A percentile compares a stretch with the other conserved stretches of the same genome.
Evolutionary conservation across 805 yeast species (phyloP).

Genomic region (Cyberlindnera euphorbiae): DNA sequence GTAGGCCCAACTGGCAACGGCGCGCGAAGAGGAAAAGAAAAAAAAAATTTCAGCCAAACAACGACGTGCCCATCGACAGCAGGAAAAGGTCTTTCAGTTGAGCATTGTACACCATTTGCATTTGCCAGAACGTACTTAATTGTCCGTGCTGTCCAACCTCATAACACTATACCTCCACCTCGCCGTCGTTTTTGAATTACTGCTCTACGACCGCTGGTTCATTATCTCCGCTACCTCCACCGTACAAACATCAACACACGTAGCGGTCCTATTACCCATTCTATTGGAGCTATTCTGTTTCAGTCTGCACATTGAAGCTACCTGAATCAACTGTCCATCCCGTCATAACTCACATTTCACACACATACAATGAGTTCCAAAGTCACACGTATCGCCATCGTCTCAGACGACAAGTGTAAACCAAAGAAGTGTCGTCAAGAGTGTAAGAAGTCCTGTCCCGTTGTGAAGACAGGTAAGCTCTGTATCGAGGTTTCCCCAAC

Average conservation of each 20-base stretch:
- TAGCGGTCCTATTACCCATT: too few species aligned
- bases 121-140: not conserved
- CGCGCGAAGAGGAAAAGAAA: conserved; percentile 1
- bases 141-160: too few species aligned
- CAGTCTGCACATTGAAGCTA: too few species aligned
- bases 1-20: not conserved
- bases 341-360: not conserved
- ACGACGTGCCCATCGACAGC: not conserved
- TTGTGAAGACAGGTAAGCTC: conserved; percentile 93
- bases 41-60: conserved; percentile 8
- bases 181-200: too few species aligned
- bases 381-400: conserved; percentile 89
- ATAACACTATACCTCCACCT: too few species aligned
- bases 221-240: too few species aligned
- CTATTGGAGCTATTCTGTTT: too few species aligned
- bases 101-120: not conserved
- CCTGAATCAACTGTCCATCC: too few species aligned
- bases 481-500: conserved; percentile 95
- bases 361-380: conserved; percentile 20
- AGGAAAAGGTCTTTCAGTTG: not conserved
- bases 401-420: conserved; percentile 89
- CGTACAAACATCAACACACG: too few species aligned
- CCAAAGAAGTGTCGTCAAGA: conserved; percentile 99
- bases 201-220: too few species aligned
- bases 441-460: conserved; percentile 96